A percentile compares a stretch with the other conserved stretches of the same genome.
phyloP scores from a whole-genome alignment of 495 filamentous ascomycete species.

The Podospora fimiseda region DNA sequence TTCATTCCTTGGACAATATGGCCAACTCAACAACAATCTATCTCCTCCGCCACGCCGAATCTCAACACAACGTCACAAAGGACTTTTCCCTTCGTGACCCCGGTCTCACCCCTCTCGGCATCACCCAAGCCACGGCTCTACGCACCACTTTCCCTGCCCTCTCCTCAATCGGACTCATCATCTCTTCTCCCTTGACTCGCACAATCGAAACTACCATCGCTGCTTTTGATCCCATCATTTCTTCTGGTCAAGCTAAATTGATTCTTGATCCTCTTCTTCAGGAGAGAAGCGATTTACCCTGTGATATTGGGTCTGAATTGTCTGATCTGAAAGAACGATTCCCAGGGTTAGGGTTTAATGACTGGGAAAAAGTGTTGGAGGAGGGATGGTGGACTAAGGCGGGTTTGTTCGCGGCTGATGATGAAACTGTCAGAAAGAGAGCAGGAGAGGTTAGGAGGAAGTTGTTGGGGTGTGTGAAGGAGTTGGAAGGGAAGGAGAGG shows the following conservation, averaged over 20 bases:
- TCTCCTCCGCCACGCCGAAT: constrained; percentile 27
- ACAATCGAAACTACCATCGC: constrained; percentile 22
- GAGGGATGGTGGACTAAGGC: constrained; percentile 18
- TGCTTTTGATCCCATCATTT: constrained; percentile 4
- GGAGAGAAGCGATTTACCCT: constrained; percentile 33
- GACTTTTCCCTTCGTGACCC: constrained; percentile 26
- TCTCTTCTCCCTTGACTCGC: constrained; percentile 22
- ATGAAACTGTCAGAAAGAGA: constrained; percentile 11
- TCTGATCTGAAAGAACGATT: constrained; percentile 13
- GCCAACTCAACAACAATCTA: constrained; percentile 23
- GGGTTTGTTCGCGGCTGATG: constrained; percentile 15
- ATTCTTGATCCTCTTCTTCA: constrained; percentile 27
- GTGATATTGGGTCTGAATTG: constrained; percentile 31
- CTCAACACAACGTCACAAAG: constrained; percentile 26
- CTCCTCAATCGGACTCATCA: constrained; percentile 9
- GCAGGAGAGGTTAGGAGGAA: constrained; percentile 11
- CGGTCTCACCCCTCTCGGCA: constrained; percentile 15
- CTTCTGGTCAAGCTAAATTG: constrained; percentile 1
- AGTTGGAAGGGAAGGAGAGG: constrained; percentile 5
- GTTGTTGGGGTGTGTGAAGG: constrained; percentile 1
- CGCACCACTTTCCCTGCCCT: constrained; percentile 9
- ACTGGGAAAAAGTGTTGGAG: not conserved
- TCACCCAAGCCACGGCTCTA: constrained; percentile 15
- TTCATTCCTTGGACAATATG: too few species aligned
- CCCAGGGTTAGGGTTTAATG: not conserved